These are phyloP conservation scores for Erysimum cheiranthoides DNA, from an alignment of 345 rosid species.

Conservation along the genomic window DNA sequence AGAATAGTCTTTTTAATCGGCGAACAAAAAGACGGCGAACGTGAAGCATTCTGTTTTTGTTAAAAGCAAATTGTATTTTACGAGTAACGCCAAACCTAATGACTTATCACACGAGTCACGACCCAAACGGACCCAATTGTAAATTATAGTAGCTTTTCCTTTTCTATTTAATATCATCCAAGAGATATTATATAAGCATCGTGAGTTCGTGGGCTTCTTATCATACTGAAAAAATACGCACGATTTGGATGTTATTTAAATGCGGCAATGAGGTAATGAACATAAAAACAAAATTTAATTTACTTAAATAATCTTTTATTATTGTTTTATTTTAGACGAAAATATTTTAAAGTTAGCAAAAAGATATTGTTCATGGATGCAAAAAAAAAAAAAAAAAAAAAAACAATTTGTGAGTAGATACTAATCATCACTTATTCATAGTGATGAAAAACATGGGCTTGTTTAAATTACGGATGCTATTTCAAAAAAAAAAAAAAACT, in stretches of 20 bases:
- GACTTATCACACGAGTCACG: conserved; percentile 31
- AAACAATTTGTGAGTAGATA: background rate
- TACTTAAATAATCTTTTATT: background rate
- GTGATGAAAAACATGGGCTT: background rate
- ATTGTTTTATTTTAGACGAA: background rate
- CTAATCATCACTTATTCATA: background rate
- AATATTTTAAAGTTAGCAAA: background rate
- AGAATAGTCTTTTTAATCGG: conserved; percentile 10
- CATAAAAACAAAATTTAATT: background rate
- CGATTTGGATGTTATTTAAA: conserved; percentile 33
- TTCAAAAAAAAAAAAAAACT: too few species aligned
- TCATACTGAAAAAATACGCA: conserved; percentile 24
- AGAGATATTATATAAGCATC: conserved; percentile 26
- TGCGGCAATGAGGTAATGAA: conserved; percentile 5
- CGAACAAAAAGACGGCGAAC: conserved; percentile 44
- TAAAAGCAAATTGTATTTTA: conserved; percentile 34
- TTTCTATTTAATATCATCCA: conserved; percentile 25
- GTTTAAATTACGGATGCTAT: background rate
- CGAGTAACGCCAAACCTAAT: conserved; percentile 24
- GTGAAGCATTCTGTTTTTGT: conserved; percentile 13
- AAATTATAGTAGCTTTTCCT: background rate
- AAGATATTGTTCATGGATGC: background rate
- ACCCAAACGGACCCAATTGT: conserved; percentile 26
- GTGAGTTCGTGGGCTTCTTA: conserved; percentile 38
- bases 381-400: too few species aligned